Conservation (phyloP, 1,139 yeast genomes). For the Maudiozyma humilis region DNA sequence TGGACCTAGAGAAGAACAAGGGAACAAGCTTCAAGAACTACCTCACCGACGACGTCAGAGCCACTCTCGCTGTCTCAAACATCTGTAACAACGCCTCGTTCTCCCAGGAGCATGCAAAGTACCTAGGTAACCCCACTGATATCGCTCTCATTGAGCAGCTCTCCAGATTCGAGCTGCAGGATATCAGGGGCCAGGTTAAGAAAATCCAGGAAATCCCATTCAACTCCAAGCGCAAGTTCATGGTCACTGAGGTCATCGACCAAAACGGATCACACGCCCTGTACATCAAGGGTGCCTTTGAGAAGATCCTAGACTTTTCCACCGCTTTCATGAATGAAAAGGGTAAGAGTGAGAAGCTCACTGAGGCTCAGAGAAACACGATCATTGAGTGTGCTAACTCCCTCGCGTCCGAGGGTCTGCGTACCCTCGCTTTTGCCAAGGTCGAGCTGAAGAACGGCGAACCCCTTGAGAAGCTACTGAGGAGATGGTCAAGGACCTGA, state of each 20-base stretch:
- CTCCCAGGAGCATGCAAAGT: conserved; percentile 61
- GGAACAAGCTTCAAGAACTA: conserved; percentile 39
- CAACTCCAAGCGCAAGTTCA: conserved; percentile 73
- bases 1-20: conserved; percentile 43
- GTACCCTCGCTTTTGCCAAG: conserved; percentile 77
- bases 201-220: conserved; percentile 75
- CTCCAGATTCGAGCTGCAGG: conserved; percentile 63
- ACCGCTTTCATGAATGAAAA: conserved; percentile 49
- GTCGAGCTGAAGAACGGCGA: conserved; percentile 22
- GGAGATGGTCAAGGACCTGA: conserved; percentile 46
- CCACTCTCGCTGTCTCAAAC: conserved; percentile 59
- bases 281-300: conserved; percentile 83
- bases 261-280: conserved; percentile 56
- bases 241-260: conserved; percentile 52
- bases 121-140: conserved; percentile 89
- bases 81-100: conserved; percentile 75
- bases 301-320: conserved; percentile 58
- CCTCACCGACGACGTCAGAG: conserved; percentile 45
- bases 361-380: conserved; percentile 39
- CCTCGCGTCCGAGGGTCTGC: conserved; percentile 75
- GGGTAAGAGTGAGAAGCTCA: conserved; percentile 48
- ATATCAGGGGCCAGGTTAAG: conserved; percentile 43
- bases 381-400: conserved; percentile 50
- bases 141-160: conserved; percentile 77
- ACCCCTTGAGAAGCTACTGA: conserved; percentile 32